Conservation (phyloP, 805 yeast species). For the Yamadazyma olivae region DNA sequence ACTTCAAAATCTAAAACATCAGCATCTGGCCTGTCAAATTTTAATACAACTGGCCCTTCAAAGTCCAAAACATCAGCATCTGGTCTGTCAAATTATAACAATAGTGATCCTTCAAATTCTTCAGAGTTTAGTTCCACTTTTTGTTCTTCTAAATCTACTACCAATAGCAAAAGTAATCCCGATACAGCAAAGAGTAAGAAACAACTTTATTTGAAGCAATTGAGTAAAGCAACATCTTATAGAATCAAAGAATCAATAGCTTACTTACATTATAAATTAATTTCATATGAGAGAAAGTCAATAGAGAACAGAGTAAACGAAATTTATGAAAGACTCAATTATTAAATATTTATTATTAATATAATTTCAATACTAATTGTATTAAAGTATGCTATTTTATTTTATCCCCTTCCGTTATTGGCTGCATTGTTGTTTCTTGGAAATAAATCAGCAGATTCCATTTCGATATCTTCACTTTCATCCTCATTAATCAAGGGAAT, state of each 20-base stretch:
- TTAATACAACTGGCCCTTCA: too few relatives aligned
- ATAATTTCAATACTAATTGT: background rate
- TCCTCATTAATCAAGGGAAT: conserved; percentile 16
- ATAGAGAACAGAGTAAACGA: background rate
- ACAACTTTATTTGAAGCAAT: background rate
- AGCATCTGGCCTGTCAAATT: background rate
- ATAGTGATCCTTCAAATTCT: background rate
- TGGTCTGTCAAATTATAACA: background rate
- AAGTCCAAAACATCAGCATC: background rate
- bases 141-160: too few relatives aligned
- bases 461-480: conserved; percentile 29
- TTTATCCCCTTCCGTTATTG: background rate
- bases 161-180: too few relatives aligned
- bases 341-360: too few relatives aligned
- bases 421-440: conserved; percentile 14
- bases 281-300: conserved; percentile 4
- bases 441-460: conserved; percentile 25
- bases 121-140: background rate
- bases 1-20: background rate
- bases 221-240: conserved; percentile 7
- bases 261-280: conserved; percentile 17
- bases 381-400: background rate
- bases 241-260: conserved; percentile 17
- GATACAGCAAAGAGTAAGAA: too few relatives aligned
- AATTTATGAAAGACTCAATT: background rate